Percentiles rank a stretch among this genome's conserved stretches.
Conservation (phyloP, 1,139 yeast genomes). For the Yamadazyma triangularis region DNA sequence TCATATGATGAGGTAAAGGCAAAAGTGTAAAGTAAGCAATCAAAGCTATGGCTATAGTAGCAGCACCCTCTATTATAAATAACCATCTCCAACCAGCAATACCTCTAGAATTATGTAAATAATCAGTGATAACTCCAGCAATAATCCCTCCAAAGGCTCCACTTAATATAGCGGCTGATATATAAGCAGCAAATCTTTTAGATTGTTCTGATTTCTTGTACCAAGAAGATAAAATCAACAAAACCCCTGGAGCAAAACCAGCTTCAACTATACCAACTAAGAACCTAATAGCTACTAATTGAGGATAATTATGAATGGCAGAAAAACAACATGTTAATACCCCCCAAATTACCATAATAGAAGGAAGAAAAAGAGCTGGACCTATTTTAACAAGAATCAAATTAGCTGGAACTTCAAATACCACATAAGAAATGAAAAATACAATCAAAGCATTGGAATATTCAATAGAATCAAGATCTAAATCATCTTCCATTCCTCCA, state of each 20-base stretch:
- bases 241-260: constrained; percentile 20
- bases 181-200: constrained; percentile 17
- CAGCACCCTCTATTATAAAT: constrained; percentile 29
- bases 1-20: constrained; percentile 13
- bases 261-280: constrained; percentile 23
- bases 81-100: constrained; percentile 33
- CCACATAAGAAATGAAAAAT: constrained; percentile 22
- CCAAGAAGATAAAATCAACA: constrained; percentile 21
- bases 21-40: constrained; percentile 15
- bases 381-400: constrained; percentile 24
- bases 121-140: constrained; percentile 20
- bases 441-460: constrained; percentile 22
- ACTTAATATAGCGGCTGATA: constrained; percentile 20
- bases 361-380: constrained; percentile 24
- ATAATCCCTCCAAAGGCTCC: constrained; percentile 12
- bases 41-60: constrained; percentile 26
- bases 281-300: constrained; percentile 20
- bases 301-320: constrained; percentile 13
- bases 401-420: constrained; percentile 27
- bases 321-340: constrained; percentile 18
- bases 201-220: constrained; percentile 20
- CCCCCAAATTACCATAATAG: constrained; percentile 22
- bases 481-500: constrained; percentile 20
- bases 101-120: constrained; percentile 17
- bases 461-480: constrained; percentile 19